These are phyloP conservation scores for Austroboletus festivus DNA, from an alignment of 768 basidiomycete species.

Conservation along the genomic window DNA sequence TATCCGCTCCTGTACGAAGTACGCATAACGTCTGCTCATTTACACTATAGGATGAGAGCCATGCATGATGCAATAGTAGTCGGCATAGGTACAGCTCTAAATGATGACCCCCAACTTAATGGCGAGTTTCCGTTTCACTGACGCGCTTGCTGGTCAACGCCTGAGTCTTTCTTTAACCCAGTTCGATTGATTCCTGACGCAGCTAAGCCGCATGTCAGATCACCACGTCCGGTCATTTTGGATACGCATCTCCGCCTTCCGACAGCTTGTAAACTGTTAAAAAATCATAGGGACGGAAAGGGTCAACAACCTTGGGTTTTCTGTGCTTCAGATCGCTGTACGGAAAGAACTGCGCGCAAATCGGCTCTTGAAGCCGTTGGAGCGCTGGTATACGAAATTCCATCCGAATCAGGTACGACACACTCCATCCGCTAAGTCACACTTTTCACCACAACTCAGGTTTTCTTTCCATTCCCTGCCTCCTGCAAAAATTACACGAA, in stretches of 20 bases:
- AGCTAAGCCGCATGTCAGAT: conserved; percentile 34
- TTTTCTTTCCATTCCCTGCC: conserved; percentile 40
- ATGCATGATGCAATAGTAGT: conserved; percentile 93
- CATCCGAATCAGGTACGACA: conserved; percentile 36
- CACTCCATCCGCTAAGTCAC: not conserved
- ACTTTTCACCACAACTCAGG: conserved; percentile 23
- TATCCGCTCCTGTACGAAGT: conserved; percentile 29
- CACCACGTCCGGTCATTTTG: conserved; percentile 83
- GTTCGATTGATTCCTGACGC: conserved; percentile 53
- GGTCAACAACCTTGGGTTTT: conserved; percentile 78
- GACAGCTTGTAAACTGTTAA: conserved; percentile 64
- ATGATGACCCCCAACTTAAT: conserved; percentile 94
- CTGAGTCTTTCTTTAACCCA: too few relatives aligned
- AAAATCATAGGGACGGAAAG: conserved; percentile 53
- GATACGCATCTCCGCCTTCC: conserved; percentile 72
- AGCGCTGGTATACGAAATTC: conserved; percentile 57
- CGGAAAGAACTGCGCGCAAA: conserved; percentile 34
- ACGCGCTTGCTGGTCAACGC: not conserved
- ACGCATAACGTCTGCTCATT: not conserved
- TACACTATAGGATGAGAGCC: conserved; percentile 68
- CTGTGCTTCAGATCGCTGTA: conserved; percentile 31
- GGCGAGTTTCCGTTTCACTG: conserved; percentile 44
- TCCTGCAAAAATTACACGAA: conserved; percentile 52
- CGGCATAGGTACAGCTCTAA: conserved; percentile 84
- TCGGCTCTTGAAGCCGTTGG: conserved; percentile 59